Base-by-base conservation (phyloP, 192 early-diverging fungal genomes). In the Backusella macrospora region DNA sequence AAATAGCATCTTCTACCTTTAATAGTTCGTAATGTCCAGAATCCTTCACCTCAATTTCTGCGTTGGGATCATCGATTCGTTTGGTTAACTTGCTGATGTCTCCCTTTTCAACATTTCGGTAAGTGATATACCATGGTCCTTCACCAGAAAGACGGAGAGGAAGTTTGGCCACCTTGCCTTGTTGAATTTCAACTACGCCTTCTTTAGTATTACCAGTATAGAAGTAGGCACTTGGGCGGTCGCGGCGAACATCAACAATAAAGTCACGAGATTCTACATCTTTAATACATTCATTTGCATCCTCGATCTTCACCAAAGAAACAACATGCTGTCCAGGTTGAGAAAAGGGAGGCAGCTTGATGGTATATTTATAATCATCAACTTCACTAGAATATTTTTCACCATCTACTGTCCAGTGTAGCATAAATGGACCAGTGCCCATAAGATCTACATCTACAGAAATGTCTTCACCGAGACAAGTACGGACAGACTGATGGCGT, bases 101-200 rank as follows among this genome's bases (percentile, higher is more conserved):
- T 8, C 48, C 49, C 21, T 34, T 21, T 9, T 76, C 69, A 5
- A 72, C 46, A 62, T 81, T 72, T 34, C 75, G 73, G 47, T 81
- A 85, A 8, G 73, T 47, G 13, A 85, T 18, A 15, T 69, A 29
- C 84, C 84, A 85, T 21, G 81, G 81, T 29, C 72, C 68, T 70
- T 85, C 74, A 6, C 84, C 84, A 23, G 84, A 79, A 21, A 85
- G 70, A 46, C 82, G 81, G 13, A 85, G 47, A 34, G 84, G 84
- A 45, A 85, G 45, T 5, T 68, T 63, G 29, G 77, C 73, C 18
- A n/a, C n/a, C n/a, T 29, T 23, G n/a, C 81, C 81, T 65, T 85
- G 79, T 37, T 73, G 48, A 6, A 85, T 72, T 13, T 62, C 63
- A 29, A 81, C n/a, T 5, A 49, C 40, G 7, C 52, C 71, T 18